Percentiles rank a stretch among this genome's conserved stretches.
phyloP scores from a whole-genome alignment of 2,329 filamentous ascomycete genomes.

The Fusarium pseudograminearum region DNA sequence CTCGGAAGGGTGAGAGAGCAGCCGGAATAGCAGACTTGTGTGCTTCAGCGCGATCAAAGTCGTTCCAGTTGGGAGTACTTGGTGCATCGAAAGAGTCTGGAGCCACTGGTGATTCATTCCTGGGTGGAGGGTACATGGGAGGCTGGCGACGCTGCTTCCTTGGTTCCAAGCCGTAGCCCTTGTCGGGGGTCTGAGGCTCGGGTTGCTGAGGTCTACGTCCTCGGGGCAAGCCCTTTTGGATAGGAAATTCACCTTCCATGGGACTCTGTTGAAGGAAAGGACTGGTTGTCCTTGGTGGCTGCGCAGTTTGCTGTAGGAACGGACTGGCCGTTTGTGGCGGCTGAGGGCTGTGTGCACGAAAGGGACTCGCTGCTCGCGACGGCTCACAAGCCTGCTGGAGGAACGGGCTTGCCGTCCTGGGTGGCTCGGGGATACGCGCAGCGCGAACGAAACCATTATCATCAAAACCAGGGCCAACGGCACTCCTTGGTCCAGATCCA shows the following conservation, averaged over 20 bases:
- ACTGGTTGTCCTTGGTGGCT: conserved; percentile 42
- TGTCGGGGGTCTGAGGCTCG: conserved; percentile 14
- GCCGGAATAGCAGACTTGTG: conserved; percentile 53
- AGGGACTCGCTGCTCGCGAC: neutral
- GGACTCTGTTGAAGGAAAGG: conserved; percentile 45
- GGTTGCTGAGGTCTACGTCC: conserved; percentile 47
- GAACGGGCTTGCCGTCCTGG: conserved; percentile 47
- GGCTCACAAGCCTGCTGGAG: neutral
- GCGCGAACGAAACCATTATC: conserved; percentile 38
- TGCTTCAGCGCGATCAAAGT: conserved; percentile 46
- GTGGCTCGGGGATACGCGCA: conserved; percentile 35
- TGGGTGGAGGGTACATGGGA: conserved; percentile 41
- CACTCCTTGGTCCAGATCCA: conserved; percentile 34
- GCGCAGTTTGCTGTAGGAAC: conserved; percentile 8
- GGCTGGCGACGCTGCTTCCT: conserved; percentile 42
- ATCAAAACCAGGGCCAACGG: conserved; percentile 42
- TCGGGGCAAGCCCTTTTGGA: conserved; percentile 53
- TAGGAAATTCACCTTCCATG: conserved; percentile 52
- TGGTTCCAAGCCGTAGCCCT: conserved; percentile 34
- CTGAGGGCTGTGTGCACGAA: neutral
- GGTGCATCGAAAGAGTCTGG: conserved; percentile 17
- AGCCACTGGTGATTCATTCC: conserved; percentile 15
- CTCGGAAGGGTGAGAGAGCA: conserved; percentile 50
- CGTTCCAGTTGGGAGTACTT: conserved; percentile 46
- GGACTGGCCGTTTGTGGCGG: neutral